A percentile compares a stretch with the other conserved stretches of the same genome.
phyloP scores from a whole-genome alignment of 441 rosid species.

The Capsella rubella region DNA sequence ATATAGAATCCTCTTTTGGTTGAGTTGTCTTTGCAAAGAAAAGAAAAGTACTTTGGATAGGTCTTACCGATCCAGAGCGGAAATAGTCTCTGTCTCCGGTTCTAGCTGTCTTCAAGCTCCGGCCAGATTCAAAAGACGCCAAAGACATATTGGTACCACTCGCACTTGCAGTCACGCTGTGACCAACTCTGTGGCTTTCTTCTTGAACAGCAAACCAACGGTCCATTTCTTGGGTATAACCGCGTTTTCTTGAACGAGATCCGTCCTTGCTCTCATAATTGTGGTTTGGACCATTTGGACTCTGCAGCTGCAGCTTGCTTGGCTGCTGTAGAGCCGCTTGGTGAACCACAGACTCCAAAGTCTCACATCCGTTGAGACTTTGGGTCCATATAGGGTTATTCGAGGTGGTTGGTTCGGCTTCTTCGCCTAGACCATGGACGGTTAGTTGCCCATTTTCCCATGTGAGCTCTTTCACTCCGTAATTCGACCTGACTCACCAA shows the following conservation, averaged over 20 bases:
- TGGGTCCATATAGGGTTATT: constrained; percentile 48
- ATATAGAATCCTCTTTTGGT: constrained; percentile 1
- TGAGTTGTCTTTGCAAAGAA: background rate
- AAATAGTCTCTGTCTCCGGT: constrained; percentile 48
- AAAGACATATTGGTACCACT: constrained; percentile 48
- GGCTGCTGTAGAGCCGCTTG: constrained; percentile 56
- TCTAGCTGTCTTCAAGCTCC: constrained; percentile 50
- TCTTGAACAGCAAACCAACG: constrained; percentile 40
- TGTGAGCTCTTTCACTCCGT: constrained; percentile 67
- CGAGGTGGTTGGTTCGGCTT: constrained; percentile 39
- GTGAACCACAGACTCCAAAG: constrained; percentile 74
- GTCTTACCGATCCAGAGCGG: constrained; percentile 56
- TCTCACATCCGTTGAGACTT: constrained; percentile 47
- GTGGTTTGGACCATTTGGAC: constrained; percentile 25
- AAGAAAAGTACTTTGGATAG: background rate
- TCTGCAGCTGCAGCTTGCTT: constrained; percentile 23
- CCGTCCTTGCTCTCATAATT: constrained; percentile 31
- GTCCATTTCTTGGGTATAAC: constrained; percentile 36
- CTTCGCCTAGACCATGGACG: constrained; percentile 60
- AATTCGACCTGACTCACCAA: constrained; percentile 53
- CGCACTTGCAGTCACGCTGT: constrained; percentile 44
- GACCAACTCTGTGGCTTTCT: constrained; percentile 42
- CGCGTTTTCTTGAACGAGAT: constrained; percentile 46
- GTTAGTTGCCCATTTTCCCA: constrained; percentile 74
- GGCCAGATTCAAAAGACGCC: constrained; percentile 50